Base-by-base conservation (phyloP, 371 early-diverging fungal genomes). In the Basidiobolus meristosporus region DNA sequence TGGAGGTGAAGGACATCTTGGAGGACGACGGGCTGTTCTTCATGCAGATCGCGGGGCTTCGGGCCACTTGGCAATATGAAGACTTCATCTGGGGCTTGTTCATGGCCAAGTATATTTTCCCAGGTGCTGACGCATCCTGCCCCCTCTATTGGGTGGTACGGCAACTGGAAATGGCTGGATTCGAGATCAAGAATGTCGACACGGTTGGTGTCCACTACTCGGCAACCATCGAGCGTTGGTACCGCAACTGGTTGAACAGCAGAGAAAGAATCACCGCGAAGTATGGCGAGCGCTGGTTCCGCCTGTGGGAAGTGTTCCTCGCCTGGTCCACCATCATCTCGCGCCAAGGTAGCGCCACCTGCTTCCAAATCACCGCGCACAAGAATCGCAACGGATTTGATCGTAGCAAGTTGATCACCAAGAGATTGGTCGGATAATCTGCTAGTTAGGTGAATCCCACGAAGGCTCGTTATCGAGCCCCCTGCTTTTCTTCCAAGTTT, bases 351-450 rank as follows among this genome's bases (percentile, higher is more conserved):
- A 71, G 78, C 48, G 86, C 95, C 7, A 91, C 95, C 34, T 84
- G 85, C 64, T 96, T 82, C 81, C 91, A 90, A 68, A 79, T 96
- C 49, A 67, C 80, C 39, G 76, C 78, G 41, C 86, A 89, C 82
- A 96, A 96, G 79, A 96, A 93, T 77, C 56, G 77, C 57, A 96
- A 92, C n/a, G n/a, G n/a, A n/a, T n/a, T n/a, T n/a, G n/a, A n/a
- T n/a, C n/a, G n/a, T n/a, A n/a, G n/a, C n/a, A n/a, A n/a, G n/a
- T n/a, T n/a, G n/a, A n/a, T n/a, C n/a, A n/a, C n/a, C n/a, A n/a
- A n/a, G n/a, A n/a, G n/a, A n/a, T n/a, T n/a, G n/a, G n/a, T n/a
- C n/a, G n/a, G n/a, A n/a, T n/a, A n/a, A n/a, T n/a, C n/a, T n/a
- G n/a, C n/a, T n/a, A n/a, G n/a, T n/a, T n/a, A n/a, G n/a, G n/a